Base-by-base conservation (phyloP, 225 moss, liverwort and hornwort genomes). In the Pleurozium schreberi region DNA sequence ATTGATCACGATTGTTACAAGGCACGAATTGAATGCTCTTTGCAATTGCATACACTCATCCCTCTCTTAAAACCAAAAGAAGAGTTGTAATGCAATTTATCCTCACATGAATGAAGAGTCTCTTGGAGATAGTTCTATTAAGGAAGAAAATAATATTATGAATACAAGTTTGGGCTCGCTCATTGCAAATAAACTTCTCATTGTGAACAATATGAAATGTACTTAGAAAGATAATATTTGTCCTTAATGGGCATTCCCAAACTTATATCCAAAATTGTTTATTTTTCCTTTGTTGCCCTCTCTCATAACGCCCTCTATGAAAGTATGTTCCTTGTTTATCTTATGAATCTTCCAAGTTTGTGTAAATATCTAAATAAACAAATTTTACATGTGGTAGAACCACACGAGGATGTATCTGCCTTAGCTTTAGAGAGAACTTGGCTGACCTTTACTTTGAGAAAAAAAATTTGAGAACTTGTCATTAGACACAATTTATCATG, bases 221-320 rank as follows among this genome's bases (percentile, higher is more conserved):
- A 33, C 8, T 34, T 2, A 20, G 21, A 2, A 50, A 20, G 12
- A 50, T 75, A 34, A 21, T 5, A 50, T 75, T 50, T 34, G 5
- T 75, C 20, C 0, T 0, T 12, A 34, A 34, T 50, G 11, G 7
- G 1, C 11, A 18, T 19, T 4, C 12, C 50, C 50, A 50, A 34
- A 5, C 8, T 8, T 20, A 34, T 13, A 21, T 50, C 34, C 5
- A 12, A 33, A 50, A 50, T 22, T 8, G 2, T 34, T 34, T 75
- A 0, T 33, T 33, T 75, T 20, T 34, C 13, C 21, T 21, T 20
- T 8, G 3, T 21, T 0, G 0, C 8, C 34, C 2, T 52, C 13
- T 76, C 2, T 22, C 6, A 22, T 7, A 20, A 49, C 3, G 7
- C 75, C 33, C 5, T 75, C 49, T 19, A 75, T 12, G 1, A 49